These are phyloP conservation scores for Haplographium delicatum DNA, from an alignment of 495 filamentous ascomycete genomes.

Conservation along the genomic window DNA sequence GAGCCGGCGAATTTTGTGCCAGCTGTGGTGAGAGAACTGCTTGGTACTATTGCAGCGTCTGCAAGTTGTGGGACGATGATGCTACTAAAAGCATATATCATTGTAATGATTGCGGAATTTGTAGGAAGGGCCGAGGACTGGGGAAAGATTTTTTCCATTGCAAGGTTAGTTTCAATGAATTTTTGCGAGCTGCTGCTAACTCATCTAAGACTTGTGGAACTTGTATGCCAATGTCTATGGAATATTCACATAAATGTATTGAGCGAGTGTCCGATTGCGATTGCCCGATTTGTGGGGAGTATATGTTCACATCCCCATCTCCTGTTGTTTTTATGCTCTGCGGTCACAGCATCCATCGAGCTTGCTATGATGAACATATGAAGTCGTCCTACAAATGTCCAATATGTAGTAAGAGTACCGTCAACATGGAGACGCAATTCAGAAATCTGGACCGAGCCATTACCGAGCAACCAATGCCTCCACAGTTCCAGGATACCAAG, in stretches of 20 bases:
- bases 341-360: slow-evolving; percentile 90
- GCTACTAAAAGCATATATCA: slow-evolving; percentile 90
- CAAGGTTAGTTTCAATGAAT: slow-evolving; percentile 57
- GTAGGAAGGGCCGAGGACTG: slow-evolving; percentile 81
- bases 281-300: slow-evolving; percentile 97
- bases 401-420: slow-evolving; percentile 85
- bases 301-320: slow-evolving; percentile 90
- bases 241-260: slow-evolving; percentile 84
- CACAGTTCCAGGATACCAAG: slow-evolving; percentile 70
- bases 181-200: not conserved
- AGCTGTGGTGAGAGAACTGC: slow-evolving; percentile 72
- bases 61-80: slow-evolving; percentile 97
- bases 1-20: slow-evolving; percentile 69
- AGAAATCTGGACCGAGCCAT: slow-evolving; percentile 82
- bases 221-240: slow-evolving; percentile 80
- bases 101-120: slow-evolving; percentile 94
- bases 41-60: slow-evolving; percentile 91
- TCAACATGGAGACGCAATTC: slow-evolving; percentile 97
- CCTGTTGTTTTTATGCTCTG: slow-evolving; percentile 92
- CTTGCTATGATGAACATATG: slow-evolving; percentile 80
- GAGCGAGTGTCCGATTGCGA: slow-evolving; percentile 92
- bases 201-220: slow-evolving; percentile 70
- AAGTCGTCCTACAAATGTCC: slow-evolving; percentile 88
- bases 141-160: slow-evolving; percentile 98
- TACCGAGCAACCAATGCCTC: slow-evolving; percentile 84